Percentiles rank a stretch among this genome's conserved stretches.
These are phyloP conservation scores for Exidia glandulosa DNA, from an alignment of 768 basidiomycete genomes.

Conservation along the genomic window DNA sequence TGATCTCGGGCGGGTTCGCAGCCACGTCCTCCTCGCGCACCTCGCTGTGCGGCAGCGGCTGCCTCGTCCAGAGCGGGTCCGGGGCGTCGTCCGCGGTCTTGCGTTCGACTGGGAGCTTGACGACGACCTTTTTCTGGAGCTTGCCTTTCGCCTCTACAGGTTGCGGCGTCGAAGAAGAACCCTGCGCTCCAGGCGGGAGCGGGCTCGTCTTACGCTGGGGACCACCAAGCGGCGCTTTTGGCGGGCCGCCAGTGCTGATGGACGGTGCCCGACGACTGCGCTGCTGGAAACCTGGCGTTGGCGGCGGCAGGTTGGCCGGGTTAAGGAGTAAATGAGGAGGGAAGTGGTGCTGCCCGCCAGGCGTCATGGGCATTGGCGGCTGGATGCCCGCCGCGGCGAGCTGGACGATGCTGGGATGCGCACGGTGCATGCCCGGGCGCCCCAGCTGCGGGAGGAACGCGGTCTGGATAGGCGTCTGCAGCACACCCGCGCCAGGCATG, in stretches of 20 bases:
- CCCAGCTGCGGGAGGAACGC: constrained; percentile 42
- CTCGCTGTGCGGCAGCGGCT: constrained; percentile 33
- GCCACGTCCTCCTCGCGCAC: constrained; percentile 18
- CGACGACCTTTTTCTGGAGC: constrained; percentile 46
- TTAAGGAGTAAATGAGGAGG: constrained; percentile 35
- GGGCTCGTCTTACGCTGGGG: constrained; percentile 69
- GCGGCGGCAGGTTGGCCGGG: constrained; percentile 21
- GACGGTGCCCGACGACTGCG: constrained; percentile 55
- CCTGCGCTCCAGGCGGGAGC: constrained; percentile 22
- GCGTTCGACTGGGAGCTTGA: constrained; percentile 69
- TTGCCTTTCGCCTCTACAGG: constrained; percentile 24
- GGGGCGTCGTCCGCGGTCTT: constrained; percentile 13
- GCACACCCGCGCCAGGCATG: constrained; percentile 28
- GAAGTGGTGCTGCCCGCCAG: constrained; percentile 47
- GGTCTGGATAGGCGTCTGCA: constrained; percentile 67
- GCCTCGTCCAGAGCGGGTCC: constrained; percentile 49
- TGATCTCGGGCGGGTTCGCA: constrained; percentile 22
- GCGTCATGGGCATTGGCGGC: constrained; percentile 45
- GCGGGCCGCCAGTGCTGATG: constrained; percentile 74
- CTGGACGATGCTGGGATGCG: constrained; percentile 55
- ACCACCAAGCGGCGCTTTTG: constrained; percentile 74
- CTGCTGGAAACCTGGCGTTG: constrained; percentile 33
- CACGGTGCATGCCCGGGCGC: constrained; percentile 39
- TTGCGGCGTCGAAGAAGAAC: constrained; percentile 14
- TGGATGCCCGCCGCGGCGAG: constrained; percentile 50